Evolutionary conservation across 2,329 filamentous ascomycete species (phyloP).

Genomic region (Xylaria sp.): DNA sequence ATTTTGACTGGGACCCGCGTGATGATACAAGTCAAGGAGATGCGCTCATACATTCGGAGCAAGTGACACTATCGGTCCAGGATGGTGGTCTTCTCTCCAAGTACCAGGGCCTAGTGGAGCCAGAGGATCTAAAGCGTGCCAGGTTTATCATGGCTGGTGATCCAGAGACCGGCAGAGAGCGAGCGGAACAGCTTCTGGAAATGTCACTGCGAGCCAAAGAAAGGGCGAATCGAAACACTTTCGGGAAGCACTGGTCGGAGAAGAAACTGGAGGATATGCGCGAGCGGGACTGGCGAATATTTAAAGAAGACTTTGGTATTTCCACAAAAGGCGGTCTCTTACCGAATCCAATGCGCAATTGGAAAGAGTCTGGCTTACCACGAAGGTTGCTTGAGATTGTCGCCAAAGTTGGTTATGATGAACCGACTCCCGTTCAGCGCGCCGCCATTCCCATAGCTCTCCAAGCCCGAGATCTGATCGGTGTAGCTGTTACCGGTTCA

Average conservation of each 20-base stretch:
- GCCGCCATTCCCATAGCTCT: slow-evolving; percentile 95
- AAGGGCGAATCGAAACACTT: slow-evolving; percentile 75
- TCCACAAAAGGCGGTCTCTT: slow-evolving; percentile 90
- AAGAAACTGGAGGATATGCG: slow-evolving; percentile 94
- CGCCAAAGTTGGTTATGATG: slow-evolving; percentile 85
- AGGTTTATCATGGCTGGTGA: slow-evolving; percentile 80
- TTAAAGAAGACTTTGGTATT: slow-evolving; percentile 99
- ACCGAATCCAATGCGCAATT: slow-evolving; percentile 95
- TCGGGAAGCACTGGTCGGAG: slow-evolving; percentile 96
- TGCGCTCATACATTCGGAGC: slow-evolving; percentile 81
- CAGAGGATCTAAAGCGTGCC: slow-evolving; percentile 67
- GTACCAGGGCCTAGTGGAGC: slow-evolving; percentile 65
- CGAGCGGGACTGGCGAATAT: slow-evolving; percentile 98
- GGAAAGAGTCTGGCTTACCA: slow-evolving; percentile 86
- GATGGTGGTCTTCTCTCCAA: slow-evolving; percentile 58
- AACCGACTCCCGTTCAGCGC: slow-evolving; percentile 91
- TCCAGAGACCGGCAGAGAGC: slow-evolving; percentile 76
- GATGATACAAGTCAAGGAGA: slow-evolving; percentile 90
- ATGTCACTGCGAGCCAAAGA: slow-evolving; percentile 84
- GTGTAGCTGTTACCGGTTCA: slow-evolving; percentile 96
- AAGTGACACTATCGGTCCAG: slow-evolving; percentile 73
- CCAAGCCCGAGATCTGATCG: slow-evolving; percentile 94
- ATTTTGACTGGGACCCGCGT: slow-evolving; percentile 96
- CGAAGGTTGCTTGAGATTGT: slow-evolving; percentile 83
- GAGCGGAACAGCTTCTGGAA: slow-evolving; percentile 84